Conservation (phyloP, 768 basidiomycete genomes). For the Kwoniella bestiolae region DNA sequence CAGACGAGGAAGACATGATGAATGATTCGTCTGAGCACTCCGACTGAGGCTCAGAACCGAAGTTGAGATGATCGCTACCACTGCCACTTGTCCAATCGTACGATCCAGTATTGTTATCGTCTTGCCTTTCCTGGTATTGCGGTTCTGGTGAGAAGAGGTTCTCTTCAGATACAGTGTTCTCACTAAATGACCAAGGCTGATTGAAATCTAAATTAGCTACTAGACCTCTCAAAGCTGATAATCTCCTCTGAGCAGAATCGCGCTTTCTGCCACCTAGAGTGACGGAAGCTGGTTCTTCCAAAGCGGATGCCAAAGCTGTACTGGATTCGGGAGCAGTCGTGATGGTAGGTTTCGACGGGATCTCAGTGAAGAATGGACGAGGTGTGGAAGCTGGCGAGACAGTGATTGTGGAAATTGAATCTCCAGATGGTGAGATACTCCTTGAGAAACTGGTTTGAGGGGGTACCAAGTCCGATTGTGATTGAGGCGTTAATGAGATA, state of each 20-base stretch:
- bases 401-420: slow-evolving; percentile 39
- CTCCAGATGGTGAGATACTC: slow-evolving; percentile 34
- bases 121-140: background rate
- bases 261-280: slow-evolving; percentile 33
- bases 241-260: slow-evolving; percentile 44
- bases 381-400: slow-evolving; percentile 38
- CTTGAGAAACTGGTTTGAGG: slow-evolving; percentile 27
- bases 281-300: slow-evolving; percentile 1
- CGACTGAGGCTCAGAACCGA: background rate
- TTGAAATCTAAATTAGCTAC: slow-evolving; percentile 49
- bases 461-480: slow-evolving; percentile 29
- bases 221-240: slow-evolving; percentile 44
- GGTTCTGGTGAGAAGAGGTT: slow-evolving; percentile 16
- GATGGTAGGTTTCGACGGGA: background rate
- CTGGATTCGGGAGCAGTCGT: slow-evolving; percentile 1
- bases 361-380: slow-evolving; percentile 17
- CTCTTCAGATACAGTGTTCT: slow-evolving; percentile 6
- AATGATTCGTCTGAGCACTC: slow-evolving; percentile 14
- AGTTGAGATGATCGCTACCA: slow-evolving; percentile 6
- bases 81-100: slow-evolving; percentile 27
- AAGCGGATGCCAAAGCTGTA: slow-evolving; percentile 2
- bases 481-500: slow-evolving; percentile 16
- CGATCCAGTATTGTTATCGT: slow-evolving; percentile 6
- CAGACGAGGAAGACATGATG: slow-evolving; percentile 16
- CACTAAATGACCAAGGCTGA: slow-evolving; percentile 39